A percentile compares a stretch with the other conserved stretches of the same genome.
phyloP scores from a whole-genome alignment of 495 filamentous ascomycete species.

The Talaromyces borbonicus region DNA sequence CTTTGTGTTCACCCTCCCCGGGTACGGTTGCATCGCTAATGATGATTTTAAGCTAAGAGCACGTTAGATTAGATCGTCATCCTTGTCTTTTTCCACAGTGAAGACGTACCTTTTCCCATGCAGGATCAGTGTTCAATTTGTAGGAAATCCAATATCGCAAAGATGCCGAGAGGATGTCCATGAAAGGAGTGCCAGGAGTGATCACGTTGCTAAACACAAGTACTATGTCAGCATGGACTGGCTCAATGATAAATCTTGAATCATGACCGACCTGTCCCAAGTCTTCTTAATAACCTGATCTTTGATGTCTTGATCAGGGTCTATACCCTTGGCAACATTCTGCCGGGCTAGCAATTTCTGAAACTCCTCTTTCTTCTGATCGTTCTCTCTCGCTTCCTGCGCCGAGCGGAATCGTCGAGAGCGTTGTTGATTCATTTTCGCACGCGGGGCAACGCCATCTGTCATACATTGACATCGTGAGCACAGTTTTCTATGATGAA shows the following conservation, averaged over 20 bases:
- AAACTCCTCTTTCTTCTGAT: constrained; percentile 80
- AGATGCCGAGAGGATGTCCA: constrained; percentile 89
- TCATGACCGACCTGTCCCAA: constrained; percentile 54
- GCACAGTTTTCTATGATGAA: constrained; percentile 1
- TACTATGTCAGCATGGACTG: background rate
- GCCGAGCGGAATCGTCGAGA: constrained; percentile 86
- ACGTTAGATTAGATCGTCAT: constrained; percentile 22
- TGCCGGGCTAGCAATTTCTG: constrained; percentile 66
- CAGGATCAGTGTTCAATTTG: constrained; percentile 93
- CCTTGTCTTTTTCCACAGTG: too few species aligned
- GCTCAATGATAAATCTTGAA: too few species aligned
- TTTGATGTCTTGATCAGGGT: constrained; percentile 45
- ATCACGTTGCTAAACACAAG: constrained; percentile 63
- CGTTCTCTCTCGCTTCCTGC: constrained; percentile 88
- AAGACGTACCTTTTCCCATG: constrained; percentile 67
- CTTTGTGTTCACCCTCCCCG: constrained; percentile 98
- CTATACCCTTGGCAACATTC: constrained; percentile 46
- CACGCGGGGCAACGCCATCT: constrained; percentile 90
- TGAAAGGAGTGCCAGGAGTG: constrained; percentile 96
- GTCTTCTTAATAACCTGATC: constrained; percentile 74
- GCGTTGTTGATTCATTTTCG: constrained; percentile 97
- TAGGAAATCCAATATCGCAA: constrained; percentile 93
- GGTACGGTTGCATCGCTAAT: constrained; percentile 97
- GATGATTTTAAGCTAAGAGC: constrained; percentile 69
- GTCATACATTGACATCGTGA: constrained; percentile 16